These are phyloP conservation scores for Salix exigua DNA, from an alignment of 345 rosid species.

Conservation along the genomic window DNA sequence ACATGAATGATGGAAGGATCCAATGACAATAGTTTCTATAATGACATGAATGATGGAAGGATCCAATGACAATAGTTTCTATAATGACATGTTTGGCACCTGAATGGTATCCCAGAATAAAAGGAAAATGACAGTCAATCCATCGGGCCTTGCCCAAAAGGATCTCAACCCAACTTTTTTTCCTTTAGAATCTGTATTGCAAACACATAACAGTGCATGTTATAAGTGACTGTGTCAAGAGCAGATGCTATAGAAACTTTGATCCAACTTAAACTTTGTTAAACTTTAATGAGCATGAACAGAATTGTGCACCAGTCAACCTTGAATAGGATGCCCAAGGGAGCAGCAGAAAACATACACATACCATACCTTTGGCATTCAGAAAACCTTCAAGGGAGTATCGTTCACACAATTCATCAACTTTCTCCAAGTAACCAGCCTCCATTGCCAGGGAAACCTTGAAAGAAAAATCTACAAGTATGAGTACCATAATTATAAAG, in stretches of 20 bases:
- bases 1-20: not conserved
- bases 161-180: constrained; percentile 4
- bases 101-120: not conserved
- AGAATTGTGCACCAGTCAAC: constrained; percentile 1
- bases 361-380: constrained; percentile 42
- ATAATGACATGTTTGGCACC: not conserved
- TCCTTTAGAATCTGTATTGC: not conserved
- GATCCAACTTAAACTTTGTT: not conserved
- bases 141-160: not conserved
- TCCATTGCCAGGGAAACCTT: constrained; percentile 97
- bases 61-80: not conserved
- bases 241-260: not conserved
- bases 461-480: not conserved
- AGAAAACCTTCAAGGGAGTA: constrained; percentile 76
- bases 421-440: constrained; percentile 93
- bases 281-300: not conserved
- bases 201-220: not conserved
- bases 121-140: not conserved
- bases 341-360: not conserved
- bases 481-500: not conserved
- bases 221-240: not conserved
- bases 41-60: not conserved
- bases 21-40: not conserved
- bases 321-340: not conserved
- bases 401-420: constrained; percentile 74